Conservation (phyloP, 305 asterid species). For the Rubia tinctorum region DNA sequence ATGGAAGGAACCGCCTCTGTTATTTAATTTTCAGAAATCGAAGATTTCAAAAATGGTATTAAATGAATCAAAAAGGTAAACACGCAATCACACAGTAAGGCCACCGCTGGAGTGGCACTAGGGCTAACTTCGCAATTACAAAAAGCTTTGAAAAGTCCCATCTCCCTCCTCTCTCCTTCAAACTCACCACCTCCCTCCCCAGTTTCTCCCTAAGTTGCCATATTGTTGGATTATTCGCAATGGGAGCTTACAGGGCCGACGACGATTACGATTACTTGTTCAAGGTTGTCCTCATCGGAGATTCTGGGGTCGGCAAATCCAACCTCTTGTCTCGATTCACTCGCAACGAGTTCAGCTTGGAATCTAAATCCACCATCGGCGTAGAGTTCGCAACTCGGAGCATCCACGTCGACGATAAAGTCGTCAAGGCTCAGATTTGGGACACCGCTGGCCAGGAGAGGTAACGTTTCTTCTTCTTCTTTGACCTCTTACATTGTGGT, state of each 20-base stretch:
- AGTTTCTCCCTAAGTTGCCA: not conserved
- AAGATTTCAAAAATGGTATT: not conserved
- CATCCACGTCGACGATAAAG: slow-evolving; percentile 60
- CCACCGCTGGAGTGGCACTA: not conserved
- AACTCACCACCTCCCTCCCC: slow-evolving; percentile 3
- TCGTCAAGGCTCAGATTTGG: slow-evolving; percentile 74
- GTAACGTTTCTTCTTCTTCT: slow-evolving; percentile 21
- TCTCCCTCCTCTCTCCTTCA: slow-evolving; percentile 17
- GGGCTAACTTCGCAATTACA: slow-evolving; percentile 8
- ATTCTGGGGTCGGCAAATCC: slow-evolving; percentile 25
- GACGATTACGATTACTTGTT: slow-evolving; percentile 22
- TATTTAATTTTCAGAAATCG: not conserved
- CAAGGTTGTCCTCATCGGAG: slow-evolving; percentile 21
- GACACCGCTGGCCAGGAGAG: slow-evolving; percentile 76
- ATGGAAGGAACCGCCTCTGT: no score
- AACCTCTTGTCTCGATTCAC: slow-evolving; percentile 58
- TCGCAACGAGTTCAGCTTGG: slow-evolving; percentile 62
- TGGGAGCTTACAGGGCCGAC: slow-evolving; percentile 20
- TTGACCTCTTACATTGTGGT: not conserved
- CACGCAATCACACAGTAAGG: not conserved
- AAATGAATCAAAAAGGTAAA: no score
- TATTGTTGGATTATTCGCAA: not conserved
- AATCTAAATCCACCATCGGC: slow-evolving; percentile 69
- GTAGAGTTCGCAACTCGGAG: slow-evolving; percentile 70
- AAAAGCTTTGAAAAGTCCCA: not conserved